Percentiles rank a stretch among this genome's conserved stretches.
phyloP scores from a whole-genome alignment of 1,284 basidiomycete genomes.

The Athelia sp. region DNA sequence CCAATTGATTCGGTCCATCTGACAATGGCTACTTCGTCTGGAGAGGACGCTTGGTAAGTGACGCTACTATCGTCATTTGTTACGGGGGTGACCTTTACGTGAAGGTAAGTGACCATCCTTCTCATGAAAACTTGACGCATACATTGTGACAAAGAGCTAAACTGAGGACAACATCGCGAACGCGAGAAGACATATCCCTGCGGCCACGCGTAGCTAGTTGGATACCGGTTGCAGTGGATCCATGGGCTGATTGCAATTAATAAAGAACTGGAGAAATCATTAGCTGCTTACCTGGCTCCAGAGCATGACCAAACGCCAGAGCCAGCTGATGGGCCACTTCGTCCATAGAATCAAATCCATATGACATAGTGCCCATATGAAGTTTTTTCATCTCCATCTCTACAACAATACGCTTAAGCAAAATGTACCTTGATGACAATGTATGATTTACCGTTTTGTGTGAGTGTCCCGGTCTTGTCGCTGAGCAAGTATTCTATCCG shows the following conservation, averaged over 20 bases:
- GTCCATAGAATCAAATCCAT: slow-evolving; percentile 96
- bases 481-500: slow-evolving; percentile 94
- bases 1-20: slow-evolving; percentile 96
- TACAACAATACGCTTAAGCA: slow-evolving; percentile 23
- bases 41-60: slow-evolving; percentile 97
- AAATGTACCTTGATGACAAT: not conserved
- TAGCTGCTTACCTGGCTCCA: slow-evolving; percentile 45
- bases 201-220: slow-evolving; percentile 80
- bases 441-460: slow-evolving; percentile 81
- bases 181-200: slow-evolving; percentile 91
- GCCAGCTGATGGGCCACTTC: slow-evolving; percentile 90
- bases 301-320: slow-evolving; percentile 67
- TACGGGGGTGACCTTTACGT: slow-evolving; percentile 84
- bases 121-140: slow-evolving; percentile 17
- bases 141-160: slow-evolving; percentile 97
- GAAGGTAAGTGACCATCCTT: slow-evolving; percentile 3
- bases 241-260: slow-evolving; percentile 38
- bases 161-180: slow-evolving; percentile 92
- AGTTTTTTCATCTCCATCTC: slow-evolving; percentile 99
- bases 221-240: slow-evolving; percentile 63
- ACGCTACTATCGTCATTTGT: slow-evolving; percentile 89
- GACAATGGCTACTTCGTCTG: slow-evolving; percentile 99
- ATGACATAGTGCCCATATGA: slow-evolving; percentile 98
- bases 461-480: slow-evolving; percentile 97
- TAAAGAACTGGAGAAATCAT: slow-evolving; percentile 7